These are phyloP conservation scores for Fusarium coicis DNA, from an alignment of 2,329 filamentous ascomycete genomes.

Conservation along the genomic window DNA sequence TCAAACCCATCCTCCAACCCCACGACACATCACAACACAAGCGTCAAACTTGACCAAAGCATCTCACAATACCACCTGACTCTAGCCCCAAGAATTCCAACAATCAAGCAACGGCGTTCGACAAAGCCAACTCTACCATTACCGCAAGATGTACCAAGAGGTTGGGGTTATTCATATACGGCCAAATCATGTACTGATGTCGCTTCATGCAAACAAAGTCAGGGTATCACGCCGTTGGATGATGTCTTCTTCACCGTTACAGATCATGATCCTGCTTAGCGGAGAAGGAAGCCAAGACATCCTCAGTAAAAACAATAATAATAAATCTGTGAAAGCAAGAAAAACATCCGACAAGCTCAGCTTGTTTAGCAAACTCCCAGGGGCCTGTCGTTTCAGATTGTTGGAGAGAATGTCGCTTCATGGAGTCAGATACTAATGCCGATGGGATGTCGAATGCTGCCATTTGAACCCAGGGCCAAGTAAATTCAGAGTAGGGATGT, in stretches of 20 bases:
- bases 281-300: conserved; percentile 4
- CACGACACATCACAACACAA: conserved; percentile 3
- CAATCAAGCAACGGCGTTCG: not conserved
- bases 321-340: not conserved
- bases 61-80: conserved; percentile 15
- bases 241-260: conserved; percentile 16
- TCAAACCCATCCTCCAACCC: conserved; percentile 37
- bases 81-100: conserved; percentile 14
- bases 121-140: not conserved
- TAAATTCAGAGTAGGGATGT: conserved; percentile 31
- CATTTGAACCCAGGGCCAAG: conserved; percentile 10
- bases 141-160: not conserved
- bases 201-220: conserved; percentile 36
- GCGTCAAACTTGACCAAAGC: conserved; percentile 20
- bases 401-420: conserved; percentile 9
- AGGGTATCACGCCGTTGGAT: conserved; percentile 43
- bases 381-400: conserved; percentile 2
- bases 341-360: conserved; percentile 29
- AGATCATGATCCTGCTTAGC: conserved; percentile 5
- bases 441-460: conserved; percentile 29
- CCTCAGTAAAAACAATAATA: conserved; percentile 12
- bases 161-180: not conserved
- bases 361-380: conserved; percentile 2
- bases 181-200: not conserved
- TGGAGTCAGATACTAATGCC: not conserved